These are phyloP conservation scores for Penicillium brevicompactum DNA, from an alignment of 2,329 filamentous ascomycete species.

Conservation along the genomic window DNA sequence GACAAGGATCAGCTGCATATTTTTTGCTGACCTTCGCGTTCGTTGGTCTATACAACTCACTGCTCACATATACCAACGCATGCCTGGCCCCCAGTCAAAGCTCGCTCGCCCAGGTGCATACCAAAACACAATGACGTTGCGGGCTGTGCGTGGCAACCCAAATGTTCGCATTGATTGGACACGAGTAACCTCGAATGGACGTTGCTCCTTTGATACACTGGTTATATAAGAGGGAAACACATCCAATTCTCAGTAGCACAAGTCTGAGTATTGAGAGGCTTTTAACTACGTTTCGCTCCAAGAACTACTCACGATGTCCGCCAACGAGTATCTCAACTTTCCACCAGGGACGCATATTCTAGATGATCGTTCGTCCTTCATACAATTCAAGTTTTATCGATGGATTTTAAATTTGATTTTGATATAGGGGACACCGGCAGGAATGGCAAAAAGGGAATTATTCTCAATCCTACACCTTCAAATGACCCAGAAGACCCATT, in stretches of 20 bases:
- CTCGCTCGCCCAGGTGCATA: not conserved
- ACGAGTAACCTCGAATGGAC: not conserved
- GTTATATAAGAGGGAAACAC: not conserved
- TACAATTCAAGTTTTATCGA: not conserved
- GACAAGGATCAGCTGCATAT: not conserved
- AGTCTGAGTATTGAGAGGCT: not conserved
- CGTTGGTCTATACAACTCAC: not conserved
- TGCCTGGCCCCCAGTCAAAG: not conserved
- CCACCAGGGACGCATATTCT: not conserved
- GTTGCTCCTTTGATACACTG: not conserved
- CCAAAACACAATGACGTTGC: not conserved
- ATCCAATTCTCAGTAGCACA: not conserved
- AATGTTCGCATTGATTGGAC: not conserved
- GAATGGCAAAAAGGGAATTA: not conserved
- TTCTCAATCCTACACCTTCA: conserved; percentile 4
- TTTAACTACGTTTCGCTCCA: not conserved
- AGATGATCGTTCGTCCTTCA: not conserved
- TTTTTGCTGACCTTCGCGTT: not conserved
- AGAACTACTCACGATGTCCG: not conserved
- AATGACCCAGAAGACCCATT: conserved; percentile 4
- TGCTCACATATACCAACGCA: not conserved
- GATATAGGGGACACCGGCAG: not conserved
- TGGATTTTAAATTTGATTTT: not conserved
- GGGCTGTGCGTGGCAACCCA: not conserved
- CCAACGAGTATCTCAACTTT: not conserved